A percentile compares a stretch with the other conserved stretches of the same genome.
Evolutionary conservation across 2,329 filamentous ascomycete genomes (phyloP).

Genomic region (Penicillium capsulatum): DNA sequence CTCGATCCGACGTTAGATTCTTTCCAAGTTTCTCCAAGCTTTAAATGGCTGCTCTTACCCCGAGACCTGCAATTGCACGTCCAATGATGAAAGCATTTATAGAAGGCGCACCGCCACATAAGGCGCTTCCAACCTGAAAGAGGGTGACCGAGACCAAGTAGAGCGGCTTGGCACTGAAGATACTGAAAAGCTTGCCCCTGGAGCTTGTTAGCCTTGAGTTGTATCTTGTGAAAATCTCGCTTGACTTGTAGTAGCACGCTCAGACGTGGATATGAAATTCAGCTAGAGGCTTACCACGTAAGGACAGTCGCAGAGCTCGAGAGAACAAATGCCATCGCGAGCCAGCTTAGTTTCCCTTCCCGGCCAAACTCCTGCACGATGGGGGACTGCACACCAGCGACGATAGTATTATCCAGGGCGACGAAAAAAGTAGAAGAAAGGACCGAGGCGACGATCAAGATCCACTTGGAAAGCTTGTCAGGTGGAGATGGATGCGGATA

Average conservation of each 20-base stretch:
- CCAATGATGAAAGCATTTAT: slow-evolving; percentile 48
- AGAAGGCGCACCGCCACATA: slow-evolving; percentile 45
- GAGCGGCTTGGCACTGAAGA: slow-evolving; percentile 47
- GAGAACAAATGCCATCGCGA: slow-evolving; percentile 43
- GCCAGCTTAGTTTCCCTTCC: slow-evolving; percentile 43
- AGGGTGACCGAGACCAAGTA: slow-evolving; percentile 29
- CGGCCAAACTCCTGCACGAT: slow-evolving; percentile 40
- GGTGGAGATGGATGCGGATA: background rate
- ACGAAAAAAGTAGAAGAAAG: slow-evolving; percentile 39
- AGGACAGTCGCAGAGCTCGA: slow-evolving; percentile 41
- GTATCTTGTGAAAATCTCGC: too few species aligned
- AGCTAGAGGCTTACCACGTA: slow-evolving; percentile 21
- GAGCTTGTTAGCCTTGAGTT: too few species aligned
- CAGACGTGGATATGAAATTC: background rate
- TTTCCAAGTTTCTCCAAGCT: background rate
- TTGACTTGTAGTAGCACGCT: too few species aligned
- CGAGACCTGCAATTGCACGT: slow-evolving; percentile 35
- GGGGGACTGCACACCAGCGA: slow-evolving; percentile 46
- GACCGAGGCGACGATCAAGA: slow-evolving; percentile 22
- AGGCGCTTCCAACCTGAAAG: slow-evolving; percentile 31
- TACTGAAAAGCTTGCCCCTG: slow-evolving; percentile 36
- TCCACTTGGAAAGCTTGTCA: slow-evolving; percentile 10
- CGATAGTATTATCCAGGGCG: slow-evolving; percentile 47
- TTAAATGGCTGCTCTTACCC: slow-evolving; percentile 23
- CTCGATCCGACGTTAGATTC: slow-evolving; percentile 1